Evolutionary conservation across 1,284 basidiomycete species (phyloP), one percentile per base, ranked within the genome.

Genomic region (Coniferiporia weirii): DNA sequence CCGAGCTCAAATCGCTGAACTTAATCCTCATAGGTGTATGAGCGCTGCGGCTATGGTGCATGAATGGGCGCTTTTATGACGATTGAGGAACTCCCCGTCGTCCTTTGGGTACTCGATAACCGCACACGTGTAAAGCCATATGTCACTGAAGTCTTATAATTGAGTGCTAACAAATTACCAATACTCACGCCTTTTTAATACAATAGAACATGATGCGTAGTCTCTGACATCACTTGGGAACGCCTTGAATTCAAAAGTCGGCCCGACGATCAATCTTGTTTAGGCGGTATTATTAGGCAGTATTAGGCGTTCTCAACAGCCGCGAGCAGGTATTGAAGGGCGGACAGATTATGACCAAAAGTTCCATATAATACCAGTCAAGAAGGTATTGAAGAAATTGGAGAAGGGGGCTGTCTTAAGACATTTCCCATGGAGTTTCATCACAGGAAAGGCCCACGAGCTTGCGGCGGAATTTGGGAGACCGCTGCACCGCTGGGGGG

Each of bases 401-500:
- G 38, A 27, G 12, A 32, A 27, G 27, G 5, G 27, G 27, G 27
- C 2, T 2, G 27, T 27, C 5, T 27, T 27, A 5, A 51, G 20
- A 51, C 27, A 27, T 19, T 51, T 19, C 19, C 34, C 27, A 27
- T 5, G 5, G 27, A 27, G 27, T 27, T 27, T 17, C 3, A 67
- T 72, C 76, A 84, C 62, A 81, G 64, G 76, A 80, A 84, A 6
- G 82, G 81, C 65, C 73, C 68, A 52, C 84, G 74, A 20, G 82
- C 82, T 68, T 83, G 76, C 17, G 83, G 83, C 59, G 84, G 72
- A 59, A 84, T 77, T 53, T 72, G 67, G 4, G 81, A 54, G 63
- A 84, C 73, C 4, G 82, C 72, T 54, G 77, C 64, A 56, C 83
- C 83, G 66, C 65, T 81, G 53, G 83, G 82, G 9, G 83, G 83